Evolutionary conservation across 345 rosid genomes (phyloP).

Genomic region (Litchi chinensis): DNA sequence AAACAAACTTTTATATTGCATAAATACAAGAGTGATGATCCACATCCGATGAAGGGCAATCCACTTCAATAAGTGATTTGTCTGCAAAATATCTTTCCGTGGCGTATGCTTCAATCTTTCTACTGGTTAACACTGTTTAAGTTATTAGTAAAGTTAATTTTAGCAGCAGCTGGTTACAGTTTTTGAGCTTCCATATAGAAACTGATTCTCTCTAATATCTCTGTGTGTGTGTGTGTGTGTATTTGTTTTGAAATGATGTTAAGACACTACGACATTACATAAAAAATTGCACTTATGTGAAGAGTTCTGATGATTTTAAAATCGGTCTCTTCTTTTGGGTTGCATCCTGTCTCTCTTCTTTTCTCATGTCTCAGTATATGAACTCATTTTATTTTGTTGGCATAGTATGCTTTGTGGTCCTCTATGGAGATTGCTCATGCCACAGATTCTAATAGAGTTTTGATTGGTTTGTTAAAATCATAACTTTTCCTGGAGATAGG

Average conservation of each 20-base stretch:
- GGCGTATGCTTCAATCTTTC: not conserved
- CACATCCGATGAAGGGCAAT: not conserved
- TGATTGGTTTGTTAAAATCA: not conserved
- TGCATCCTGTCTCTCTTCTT: not conserved
- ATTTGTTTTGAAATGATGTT: not conserved
- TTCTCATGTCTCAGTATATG: not conserved
- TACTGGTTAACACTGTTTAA: not conserved
- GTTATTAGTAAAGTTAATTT: not conserved
- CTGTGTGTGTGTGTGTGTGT: too few species aligned
- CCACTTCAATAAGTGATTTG: not conserved
- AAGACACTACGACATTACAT: not conserved
- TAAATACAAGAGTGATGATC: not conserved
- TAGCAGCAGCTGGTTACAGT: not conserved
- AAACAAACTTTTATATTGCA: not conserved
- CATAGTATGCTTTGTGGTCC: not conserved
- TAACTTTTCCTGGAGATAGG: not conserved
- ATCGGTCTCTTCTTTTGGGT: not conserved
- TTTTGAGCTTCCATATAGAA: not conserved
- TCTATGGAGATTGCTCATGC: not conserved
- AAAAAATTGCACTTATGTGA: not conserved
- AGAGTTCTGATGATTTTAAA: not conserved
- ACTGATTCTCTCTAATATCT: not conserved
- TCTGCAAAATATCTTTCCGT: not conserved
- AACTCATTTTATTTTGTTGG: not conserved
- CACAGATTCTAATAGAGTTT: not conserved